A percentile compares a stretch with the other conserved stretches of the same genome.
Evolutionary conservation across 2,329 filamentous ascomycete species (phyloP).

Genomic region (Ceratocystis albifundus): DNA sequence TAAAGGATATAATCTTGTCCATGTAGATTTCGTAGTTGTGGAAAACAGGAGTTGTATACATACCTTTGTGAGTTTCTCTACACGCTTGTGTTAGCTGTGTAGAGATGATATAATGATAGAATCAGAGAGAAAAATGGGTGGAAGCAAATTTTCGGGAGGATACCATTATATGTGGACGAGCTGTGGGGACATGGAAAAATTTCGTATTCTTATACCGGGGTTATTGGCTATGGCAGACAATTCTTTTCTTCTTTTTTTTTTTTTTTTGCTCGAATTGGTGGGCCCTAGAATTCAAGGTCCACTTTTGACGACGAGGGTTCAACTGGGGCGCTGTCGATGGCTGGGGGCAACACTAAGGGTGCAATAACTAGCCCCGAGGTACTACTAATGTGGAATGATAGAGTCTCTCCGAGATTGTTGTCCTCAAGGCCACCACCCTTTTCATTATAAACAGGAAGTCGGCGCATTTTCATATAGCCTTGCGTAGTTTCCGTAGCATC

Average conservation of each 20-base stretch:
- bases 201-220: conserved; percentile 11
- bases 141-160: conserved; percentile 9
- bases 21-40: not conserved
- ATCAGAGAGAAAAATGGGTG: conserved; percentile 23
- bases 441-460: conserved; percentile 74
- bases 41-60: not conserved
- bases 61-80: conserved; percentile 10
- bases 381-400: conserved; percentile 80
- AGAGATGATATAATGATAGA: conserved; percentile 15
- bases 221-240: not conserved
- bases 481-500: conserved; percentile 32
- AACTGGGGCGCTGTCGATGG: conserved; percentile 50
- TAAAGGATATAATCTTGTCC: conserved; percentile 23
- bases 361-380: conserved; percentile 70
- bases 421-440: conserved; percentile 66
- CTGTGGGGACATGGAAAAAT: conserved; percentile 11
- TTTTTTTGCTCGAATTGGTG: not conserved
- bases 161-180: not conserved
- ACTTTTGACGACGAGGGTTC: conserved; percentile 27
- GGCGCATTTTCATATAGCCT: conserved; percentile 73
- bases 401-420: conserved; percentile 63
- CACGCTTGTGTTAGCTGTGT: conserved; percentile 23
- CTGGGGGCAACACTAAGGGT: conserved; percentile 78
- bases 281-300: conserved; percentile 32
- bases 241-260: no score